These are phyloP conservation scores for Trametes pubescens DNA, from an alignment of 1,284 basidiomycete genomes.

Conservation along the genomic window DNA sequence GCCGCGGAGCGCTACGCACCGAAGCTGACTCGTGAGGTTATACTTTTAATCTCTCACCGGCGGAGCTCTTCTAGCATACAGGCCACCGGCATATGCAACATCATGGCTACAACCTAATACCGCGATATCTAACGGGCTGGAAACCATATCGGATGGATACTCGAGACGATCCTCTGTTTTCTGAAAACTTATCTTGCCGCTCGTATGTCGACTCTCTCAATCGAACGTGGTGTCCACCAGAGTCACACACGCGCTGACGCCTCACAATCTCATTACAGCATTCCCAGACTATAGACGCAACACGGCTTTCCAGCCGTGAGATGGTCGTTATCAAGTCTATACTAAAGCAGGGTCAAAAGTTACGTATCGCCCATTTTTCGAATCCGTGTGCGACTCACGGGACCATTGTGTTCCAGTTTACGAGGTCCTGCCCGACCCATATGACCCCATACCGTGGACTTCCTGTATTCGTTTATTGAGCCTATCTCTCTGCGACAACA, in stretches of 20 bases:
- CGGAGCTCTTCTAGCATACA: neutral
- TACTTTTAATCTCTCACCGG: neutral
- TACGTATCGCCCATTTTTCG: constrained; percentile 26
- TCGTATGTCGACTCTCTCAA: neutral
- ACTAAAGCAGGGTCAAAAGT: constrained; percentile 7
- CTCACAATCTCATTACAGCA: neutral
- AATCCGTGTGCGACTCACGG: neutral
- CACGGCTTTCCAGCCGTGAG: constrained; percentile 24
- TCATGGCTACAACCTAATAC: constrained; percentile 1
- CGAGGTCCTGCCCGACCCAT: constrained; percentile 24
- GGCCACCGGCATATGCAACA: neutral
- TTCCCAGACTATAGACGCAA: constrained; percentile 35
- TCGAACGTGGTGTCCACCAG: too few relatives aligned
- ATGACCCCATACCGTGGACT: neutral
- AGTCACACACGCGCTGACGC: constrained; percentile 1
- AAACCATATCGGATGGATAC: constrained; percentile 6
- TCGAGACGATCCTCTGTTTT: neutral
- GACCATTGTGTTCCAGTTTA: constrained; percentile 31
- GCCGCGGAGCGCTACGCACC: neutral
- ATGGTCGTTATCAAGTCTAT: constrained; percentile 36
- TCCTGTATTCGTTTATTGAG: neutral
- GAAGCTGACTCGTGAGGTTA: neutral
- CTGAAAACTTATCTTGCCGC: constrained; percentile 1
- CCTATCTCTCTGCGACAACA: neutral
- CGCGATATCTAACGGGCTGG: constrained; percentile 5